Base-by-base conservation (phyloP, 106 monocot species). In the Platanthera guangdongensis region DNA sequence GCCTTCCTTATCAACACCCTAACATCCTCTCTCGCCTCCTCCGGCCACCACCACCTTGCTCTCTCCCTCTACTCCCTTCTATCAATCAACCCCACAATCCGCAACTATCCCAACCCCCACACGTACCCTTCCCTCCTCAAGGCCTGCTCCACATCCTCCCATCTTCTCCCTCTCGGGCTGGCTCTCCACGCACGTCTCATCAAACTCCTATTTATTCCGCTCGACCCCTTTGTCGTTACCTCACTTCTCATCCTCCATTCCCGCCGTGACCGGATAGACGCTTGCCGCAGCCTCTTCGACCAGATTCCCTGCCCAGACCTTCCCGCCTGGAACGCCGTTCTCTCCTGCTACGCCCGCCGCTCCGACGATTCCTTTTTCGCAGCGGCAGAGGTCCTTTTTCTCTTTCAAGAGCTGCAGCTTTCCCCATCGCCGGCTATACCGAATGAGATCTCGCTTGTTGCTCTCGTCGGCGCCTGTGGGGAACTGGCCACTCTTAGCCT, bases 1-100 rank as follows among this genome's bases (percentile, higher is more conserved):
- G 57, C 86, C 74, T 82, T 86, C 80, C 82, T 89, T 78, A 78
- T 15, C 81, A 84, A 86, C 75, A 82, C 78, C 80, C 84, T 86
- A 68, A 63, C 77, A 80, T 82, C 79, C 76, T 76, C 81, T 81
- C 77, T 84, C 81, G 50, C 80, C 63, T 50, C 81, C 48, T 52
- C 13, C 72, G 39, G 70, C 22, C 79, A 47, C 60, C 16, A 11
- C 73, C 73, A 4, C 64, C 78, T 63, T 8, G 70, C 55, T 46
- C 79, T 83, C 25, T 75, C 68, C 50, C 74, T 84, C 76, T 82
- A 84, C 76, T 19, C 75, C 73, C 21, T 7, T 7, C 83, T 83
- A 47, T 52, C 74, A 28, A 25, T 47, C 49, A n/a, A 48, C 22
- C 12, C 9, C 46, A 55, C 74, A 53, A 15, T 15, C 59, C 3